A percentile compares a stretch with the other conserved stretches of the same genome.
Conservation (phyloP, 2,329 filamentous ascomycete species). For the Aspergillus ochraceus region DNA sequence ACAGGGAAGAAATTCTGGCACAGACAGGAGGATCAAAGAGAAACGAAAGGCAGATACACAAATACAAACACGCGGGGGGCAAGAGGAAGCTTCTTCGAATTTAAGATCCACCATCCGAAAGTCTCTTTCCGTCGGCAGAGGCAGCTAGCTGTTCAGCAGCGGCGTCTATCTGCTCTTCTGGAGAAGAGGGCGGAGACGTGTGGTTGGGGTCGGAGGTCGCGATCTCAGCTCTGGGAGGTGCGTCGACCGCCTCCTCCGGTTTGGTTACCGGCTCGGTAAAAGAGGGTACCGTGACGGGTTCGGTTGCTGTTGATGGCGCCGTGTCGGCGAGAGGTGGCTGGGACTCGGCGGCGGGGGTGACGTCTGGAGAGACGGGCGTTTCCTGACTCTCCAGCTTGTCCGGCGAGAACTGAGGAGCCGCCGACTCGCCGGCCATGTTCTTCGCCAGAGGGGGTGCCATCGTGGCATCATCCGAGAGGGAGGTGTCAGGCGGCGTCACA, state of each 20-base stretch:
- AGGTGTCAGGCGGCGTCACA: constrained; percentile 12
- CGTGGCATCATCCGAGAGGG: constrained; percentile 12
- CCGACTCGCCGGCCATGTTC: constrained; percentile 35
- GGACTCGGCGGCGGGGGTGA: neutral
- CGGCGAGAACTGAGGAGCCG: constrained; percentile 28
- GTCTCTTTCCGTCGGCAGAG: constrained; percentile 27
- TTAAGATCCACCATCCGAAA: constrained; percentile 22
- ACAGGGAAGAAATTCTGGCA: neutral
- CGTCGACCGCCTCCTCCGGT: constrained; percentile 1
- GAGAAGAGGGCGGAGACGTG: constrained; percentile 1
- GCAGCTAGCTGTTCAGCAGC: constrained; percentile 25
- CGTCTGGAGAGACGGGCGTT: constrained; percentile 5
- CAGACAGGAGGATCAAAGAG: neutral
- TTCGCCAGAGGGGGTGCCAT: constrained; percentile 34
- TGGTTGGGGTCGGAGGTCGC: neutral
- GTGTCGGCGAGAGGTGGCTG: neutral
- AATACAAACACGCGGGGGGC: neutral
- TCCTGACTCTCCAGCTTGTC: constrained; percentile 3
- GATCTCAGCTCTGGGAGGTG: constrained; percentile 2
- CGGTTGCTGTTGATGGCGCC: neutral
- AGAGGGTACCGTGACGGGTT: neutral
- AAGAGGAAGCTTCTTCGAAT: neutral
- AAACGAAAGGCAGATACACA: neutral
- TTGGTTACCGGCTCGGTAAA: neutral
- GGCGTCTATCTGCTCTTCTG: constrained; percentile 21